Evolutionary conservation across 805 yeast species (phyloP), one percentile per base, ranked within the genome.

Genomic region (Metschnikowia vanudenii): DNA sequence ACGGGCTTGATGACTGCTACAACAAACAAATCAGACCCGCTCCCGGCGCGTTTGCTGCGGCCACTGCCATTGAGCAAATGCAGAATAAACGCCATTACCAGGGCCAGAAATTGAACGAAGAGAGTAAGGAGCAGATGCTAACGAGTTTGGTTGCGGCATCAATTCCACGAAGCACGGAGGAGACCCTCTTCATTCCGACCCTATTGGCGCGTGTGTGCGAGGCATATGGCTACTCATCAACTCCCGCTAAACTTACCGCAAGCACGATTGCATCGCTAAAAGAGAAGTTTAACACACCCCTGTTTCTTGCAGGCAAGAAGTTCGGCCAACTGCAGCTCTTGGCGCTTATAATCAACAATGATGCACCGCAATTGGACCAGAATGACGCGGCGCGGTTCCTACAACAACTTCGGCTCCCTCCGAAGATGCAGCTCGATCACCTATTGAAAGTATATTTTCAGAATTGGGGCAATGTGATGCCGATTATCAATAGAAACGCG

Each of bases 121-220:
- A 52, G 22, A 49, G 48, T 46, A 69, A 69, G 40, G 71, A 66
- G 47, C 72, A 65, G 50, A 55, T 67, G 52, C 61, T 72, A 24
- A 70, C 76, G 1, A 57, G 65, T 0, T 57, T 72, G 41, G 89
- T 85, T 4, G 88, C 92, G 0, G 75, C 85, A 50, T 79, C 92
- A 0, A 76, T 84, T 9, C 94, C 92, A 6, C 69, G 94, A 59
- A 78, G 86, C 14, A 85, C 92, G 0, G 91, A 84, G 55, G 94
- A 86, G 59, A 85, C 89, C 0, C 65, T 86, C 35, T 84, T 85
- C 55, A 80, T 84, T 31, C 92, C 94, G 0, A 81, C 87, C 7
- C 63, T 86, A 41, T 66, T 86, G 49, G 86, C 89, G 5, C 77
- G 81, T 46, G 74, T 86, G 41, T 84, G 88, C 48, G 82, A 81